These are phyloP conservation scores for Boletus reticuloceps DNA, from an alignment of 768 basidiomycete species.

Conservation along the genomic window DNA sequence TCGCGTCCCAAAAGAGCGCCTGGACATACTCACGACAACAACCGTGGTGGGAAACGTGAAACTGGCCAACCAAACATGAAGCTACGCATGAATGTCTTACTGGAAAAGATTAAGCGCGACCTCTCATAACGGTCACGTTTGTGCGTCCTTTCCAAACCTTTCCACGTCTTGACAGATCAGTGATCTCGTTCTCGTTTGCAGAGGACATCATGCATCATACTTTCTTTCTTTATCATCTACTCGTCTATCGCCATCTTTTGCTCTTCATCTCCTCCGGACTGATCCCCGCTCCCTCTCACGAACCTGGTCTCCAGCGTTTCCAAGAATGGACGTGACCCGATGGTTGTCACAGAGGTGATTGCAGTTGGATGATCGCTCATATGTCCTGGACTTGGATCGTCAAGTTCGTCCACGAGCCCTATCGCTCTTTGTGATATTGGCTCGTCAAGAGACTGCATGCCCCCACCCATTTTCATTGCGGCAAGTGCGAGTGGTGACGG, in stretches of 20 bases:
- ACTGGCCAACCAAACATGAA: constrained; percentile 74
- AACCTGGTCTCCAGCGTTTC: constrained; percentile 63
- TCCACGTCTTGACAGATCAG: not conserved
- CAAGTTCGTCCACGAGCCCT: constrained; percentile 82
- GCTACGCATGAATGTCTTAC: constrained; percentile 79
- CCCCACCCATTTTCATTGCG: constrained; percentile 31
- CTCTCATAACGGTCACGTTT: constrained; percentile 30
- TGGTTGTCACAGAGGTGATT: constrained; percentile 60
- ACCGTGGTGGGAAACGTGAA: constrained; percentile 29
- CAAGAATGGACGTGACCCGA: constrained; percentile 45
- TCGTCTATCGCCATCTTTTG: constrained; percentile 41
- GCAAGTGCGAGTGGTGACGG: constrained; percentile 66
- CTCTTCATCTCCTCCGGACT: constrained; percentile 23
- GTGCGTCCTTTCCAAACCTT: constrained; percentile 1
- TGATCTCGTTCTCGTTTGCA: not conserved
- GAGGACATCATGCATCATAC: constrained; percentile 29
- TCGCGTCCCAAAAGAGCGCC: constrained; percentile 28
- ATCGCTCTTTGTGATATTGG: constrained; percentile 47
- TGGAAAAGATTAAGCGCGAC: constrained; percentile 81
- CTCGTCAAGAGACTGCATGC: constrained; percentile 37
- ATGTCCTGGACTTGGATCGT: constrained; percentile 82
- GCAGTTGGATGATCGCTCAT: constrained; percentile 78
- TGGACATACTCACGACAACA: constrained; percentile 10
- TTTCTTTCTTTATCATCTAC: constrained; percentile 57
- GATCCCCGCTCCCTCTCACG: constrained; percentile 45